Evolutionary conservation across 2,329 filamentous ascomycete genomes (phyloP), one percentile per base, ranked within the genome.

Genomic region (Parascedosporium putredinis): DNA sequence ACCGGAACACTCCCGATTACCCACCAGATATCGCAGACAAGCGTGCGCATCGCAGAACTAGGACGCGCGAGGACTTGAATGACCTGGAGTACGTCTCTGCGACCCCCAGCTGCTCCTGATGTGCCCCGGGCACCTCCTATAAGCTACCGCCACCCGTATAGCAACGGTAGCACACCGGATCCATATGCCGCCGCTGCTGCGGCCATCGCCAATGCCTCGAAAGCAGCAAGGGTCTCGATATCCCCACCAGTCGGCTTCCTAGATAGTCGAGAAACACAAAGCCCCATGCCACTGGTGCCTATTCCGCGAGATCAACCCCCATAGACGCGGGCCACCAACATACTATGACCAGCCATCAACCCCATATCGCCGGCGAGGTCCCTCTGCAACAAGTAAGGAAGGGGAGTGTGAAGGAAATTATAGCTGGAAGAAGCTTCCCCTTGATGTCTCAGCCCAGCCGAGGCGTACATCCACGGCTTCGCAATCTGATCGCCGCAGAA

Each of bases 41-140:
- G 42, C 54, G 23, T 24, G 45, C 25, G 45, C 48, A 43, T 50
- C 49, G 33, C 40, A 55, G 51, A 65, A 24, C 45, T 5, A 29
- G 36, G 4, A 43, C 34, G 7, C 47, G 68, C 53, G 67, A 68
- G 52, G 69, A 72, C 38, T 61, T 69, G 51, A 61, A 64, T 12
- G 55, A 64, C 54, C 65, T 69, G 33, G 60, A 65, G 48, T 52
- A 59, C 29, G 53, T 57, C 55, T 55, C 62, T 45, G 59, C 67
- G 5, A 60, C 68, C 42, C 70, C 73, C 78, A 16, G 67, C 71
- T 46, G 79, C 76, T 29, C 78, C 83, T 55, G 82, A 86, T 55
- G 76, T 73, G 24, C 78, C 82, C 50, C 73, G 72, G 57, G 73
- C 69, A 7, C 78, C 78, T 34, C 79, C 83, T 4, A 58, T 73